phyloP scores from a whole-genome alignment of 768 basidiomycete species.

The Lentinula aciculospora region DNA sequence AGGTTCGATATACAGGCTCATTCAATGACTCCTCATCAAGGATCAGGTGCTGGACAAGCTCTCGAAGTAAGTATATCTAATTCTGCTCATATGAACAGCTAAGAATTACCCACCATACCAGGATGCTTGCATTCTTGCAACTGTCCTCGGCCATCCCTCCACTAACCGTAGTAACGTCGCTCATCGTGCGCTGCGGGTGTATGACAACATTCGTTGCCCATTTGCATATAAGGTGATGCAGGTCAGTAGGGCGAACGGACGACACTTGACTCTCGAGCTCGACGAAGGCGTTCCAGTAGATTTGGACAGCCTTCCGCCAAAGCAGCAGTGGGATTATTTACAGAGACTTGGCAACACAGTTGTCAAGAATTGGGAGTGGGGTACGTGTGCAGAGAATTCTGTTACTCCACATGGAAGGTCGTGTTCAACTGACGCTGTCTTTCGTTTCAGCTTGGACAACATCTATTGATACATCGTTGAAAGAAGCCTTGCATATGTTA shows the following conservation, averaged over 20 bases:
- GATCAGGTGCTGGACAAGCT: conserved; percentile 54
- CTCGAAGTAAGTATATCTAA: conserved; percentile 36
- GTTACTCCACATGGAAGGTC: not conserved
- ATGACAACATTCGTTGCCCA: conserved; percentile 46
- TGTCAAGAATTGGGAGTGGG: conserved; percentile 56
- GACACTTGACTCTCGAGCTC: conserved; percentile 32
- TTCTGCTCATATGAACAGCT: not conserved
- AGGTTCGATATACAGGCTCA: conserved; percentile 17
- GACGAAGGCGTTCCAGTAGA: conserved; percentile 22
- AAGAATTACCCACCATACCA: conserved; percentile 18
- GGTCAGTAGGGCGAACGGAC: conserved; percentile 34
- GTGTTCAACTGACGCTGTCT: not conserved
- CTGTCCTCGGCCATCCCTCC: conserved; percentile 36
- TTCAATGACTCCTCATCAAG: conserved; percentile 50
- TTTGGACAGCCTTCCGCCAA: conserved; percentile 13
- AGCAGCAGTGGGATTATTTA: conserved; percentile 26
- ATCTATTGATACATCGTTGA: conserved; percentile 33
- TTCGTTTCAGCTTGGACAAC: conserved; percentile 37
- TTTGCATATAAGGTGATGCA: conserved; percentile 32
- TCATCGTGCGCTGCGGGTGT: conserved; percentile 35
- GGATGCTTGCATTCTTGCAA: conserved; percentile 44
- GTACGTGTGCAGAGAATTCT: conserved; percentile 10
- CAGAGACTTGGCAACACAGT: conserved; percentile 34
- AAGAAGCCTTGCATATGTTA: conserved; percentile 30
- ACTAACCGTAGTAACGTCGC: conserved; percentile 33